Evolutionary conservation across 2,329 filamentous ascomycete genomes (phyloP).

Genomic region (Aspergillus fumigatiaffinis): DNA sequence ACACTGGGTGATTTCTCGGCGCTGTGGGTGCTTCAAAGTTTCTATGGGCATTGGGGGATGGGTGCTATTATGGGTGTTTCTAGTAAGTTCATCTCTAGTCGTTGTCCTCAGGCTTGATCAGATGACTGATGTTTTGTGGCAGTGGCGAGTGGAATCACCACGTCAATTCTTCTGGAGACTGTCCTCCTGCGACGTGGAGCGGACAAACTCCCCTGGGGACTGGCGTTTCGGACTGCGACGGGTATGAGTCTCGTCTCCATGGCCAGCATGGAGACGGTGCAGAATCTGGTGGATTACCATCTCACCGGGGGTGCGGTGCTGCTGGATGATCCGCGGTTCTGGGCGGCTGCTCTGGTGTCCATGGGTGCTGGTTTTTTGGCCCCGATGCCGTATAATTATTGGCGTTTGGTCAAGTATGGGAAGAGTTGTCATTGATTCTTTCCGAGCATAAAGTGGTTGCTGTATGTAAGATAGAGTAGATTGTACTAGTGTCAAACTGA

Average conservation of each 20-base stretch:
- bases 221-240: slow-evolving; percentile 49
- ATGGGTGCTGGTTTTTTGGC: slow-evolving; percentile 35
- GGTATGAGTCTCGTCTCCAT: slow-evolving; percentile 60
- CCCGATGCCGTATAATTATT: slow-evolving; percentile 54
- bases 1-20: slow-evolving; percentile 55
- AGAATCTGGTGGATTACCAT: slow-evolving; percentile 55
- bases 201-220: slow-evolving; percentile 46
- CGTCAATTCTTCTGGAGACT: slow-evolving; percentile 53
- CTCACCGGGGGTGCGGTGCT: slow-evolving; percentile 51
- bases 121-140: neutral
- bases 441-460: neutral
- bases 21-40: slow-evolving; percentile 53
- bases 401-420: slow-evolving; percentile 47
- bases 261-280: slow-evolving; percentile 54
- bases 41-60: slow-evolving; percentile 46
- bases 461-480: neutral
- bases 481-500: neutral
- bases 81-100: slow-evolving; percentile 35
- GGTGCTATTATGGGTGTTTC: slow-evolving; percentile 50
- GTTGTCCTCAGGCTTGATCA: neutral
- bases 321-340: slow-evolving; percentile 48
- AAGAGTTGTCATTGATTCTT: slow-evolving; percentile 29
- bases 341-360: slow-evolving; percentile 45
- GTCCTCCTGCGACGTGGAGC: slow-evolving; percentile 47
- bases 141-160: slow-evolving; percentile 52